These are phyloP conservation scores for Hygrophoropsis aurantiaca DNA, from an alignment of 768 basidiomycete genomes.

Conservation along the genomic window DNA sequence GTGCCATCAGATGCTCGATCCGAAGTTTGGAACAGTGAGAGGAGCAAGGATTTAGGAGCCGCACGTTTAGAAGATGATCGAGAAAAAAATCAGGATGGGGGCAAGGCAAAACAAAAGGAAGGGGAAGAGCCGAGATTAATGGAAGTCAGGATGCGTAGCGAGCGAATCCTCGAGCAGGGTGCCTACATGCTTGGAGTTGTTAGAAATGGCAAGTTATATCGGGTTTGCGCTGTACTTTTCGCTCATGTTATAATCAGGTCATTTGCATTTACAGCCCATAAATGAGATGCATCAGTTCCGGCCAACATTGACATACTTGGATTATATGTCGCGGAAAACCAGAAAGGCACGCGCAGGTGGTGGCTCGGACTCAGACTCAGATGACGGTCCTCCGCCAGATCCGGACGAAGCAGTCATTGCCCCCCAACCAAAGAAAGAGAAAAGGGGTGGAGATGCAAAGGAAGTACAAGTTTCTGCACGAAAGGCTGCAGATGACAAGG, in stretches of 20 bases:
- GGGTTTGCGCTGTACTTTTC: constrained; percentile 5
- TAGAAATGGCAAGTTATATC: constrained; percentile 53
- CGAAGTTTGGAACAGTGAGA: constrained; percentile 80
- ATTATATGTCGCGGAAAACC: constrained; percentile 64
- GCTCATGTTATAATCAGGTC: constrained; percentile 41
- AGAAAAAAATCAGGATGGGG: constrained; percentile 69
- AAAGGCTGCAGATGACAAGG: constrained; percentile 63
- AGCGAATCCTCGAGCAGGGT: constrained; percentile 64
- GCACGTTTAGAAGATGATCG: constrained; percentile 73
- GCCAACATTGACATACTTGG: constrained; percentile 80
- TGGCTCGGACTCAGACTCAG: constrained; percentile 70
- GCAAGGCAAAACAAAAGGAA: constrained; percentile 41
- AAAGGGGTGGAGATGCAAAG: constrained; percentile 56
- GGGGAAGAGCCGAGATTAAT: constrained; percentile 62
- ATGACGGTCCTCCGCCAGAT: constrained; percentile 78
- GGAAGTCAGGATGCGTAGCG: constrained; percentile 73
- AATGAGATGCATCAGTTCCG: constrained; percentile 79
- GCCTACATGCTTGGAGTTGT: constrained; percentile 77
- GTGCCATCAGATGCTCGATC: constrained; percentile 78
- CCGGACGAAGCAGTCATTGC: constrained; percentile 66
- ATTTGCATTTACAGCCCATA: constrained; percentile 77
- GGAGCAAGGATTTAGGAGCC: constrained; percentile 61
- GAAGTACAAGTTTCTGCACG: constrained; percentile 79
- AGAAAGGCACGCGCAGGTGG: constrained; percentile 45
- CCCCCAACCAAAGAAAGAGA: constrained; percentile 53